Evolutionary conservation across 768 basidiomycete genomes (phyloP), one percentile per base, ranked within the genome.

Genomic region (Coprinopsis sp.): DNA sequence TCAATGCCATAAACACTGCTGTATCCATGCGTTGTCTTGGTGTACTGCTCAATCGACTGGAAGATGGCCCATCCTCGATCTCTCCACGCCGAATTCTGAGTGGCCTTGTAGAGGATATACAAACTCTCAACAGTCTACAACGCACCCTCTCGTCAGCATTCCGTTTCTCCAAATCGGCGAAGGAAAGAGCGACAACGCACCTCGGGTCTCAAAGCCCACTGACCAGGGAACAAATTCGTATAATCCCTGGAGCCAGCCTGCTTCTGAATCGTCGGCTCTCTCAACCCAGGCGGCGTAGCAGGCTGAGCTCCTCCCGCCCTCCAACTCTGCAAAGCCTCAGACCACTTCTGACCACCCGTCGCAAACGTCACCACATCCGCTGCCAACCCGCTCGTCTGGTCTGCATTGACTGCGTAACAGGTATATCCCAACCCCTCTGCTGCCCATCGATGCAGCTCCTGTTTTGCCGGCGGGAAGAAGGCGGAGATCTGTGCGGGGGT

Each of bases 351-450:
- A 61, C 65, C 42, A 34, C 55, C 56, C 24, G 46, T 53, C 6
- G 50, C 46, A 70, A 75, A 73, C 31, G 27, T 39, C 52, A 73
- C 68, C 52, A 69, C 67, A 47, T 87, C 85, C 3, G 83, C 77
- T 2, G 81, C 81, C 13, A 87, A 59, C 2, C 86, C 84, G 2
- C 76, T 70, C n/a, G 69, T 66, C 53, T 75, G 76, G 59, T 87
- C 85, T 1, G 73, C 74, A 58, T 86, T 87, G 36, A 74, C 70
- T 29, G 81, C 61, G 64, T 76, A 82, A 58, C 82, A 84, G 8
- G 77, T 78, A 54, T 77, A 70, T 21, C 78, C 78, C 14, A 85
- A 63, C 1, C 81, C 82, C 51, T 77, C 70, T 4, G 82, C 82
- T 6, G 79, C 82, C 74, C 78, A 82, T 46, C 57, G 52, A 53